Base-by-base conservation (phyloP, 257 asterid genomes). In the Asclepias syriaca region DNA sequence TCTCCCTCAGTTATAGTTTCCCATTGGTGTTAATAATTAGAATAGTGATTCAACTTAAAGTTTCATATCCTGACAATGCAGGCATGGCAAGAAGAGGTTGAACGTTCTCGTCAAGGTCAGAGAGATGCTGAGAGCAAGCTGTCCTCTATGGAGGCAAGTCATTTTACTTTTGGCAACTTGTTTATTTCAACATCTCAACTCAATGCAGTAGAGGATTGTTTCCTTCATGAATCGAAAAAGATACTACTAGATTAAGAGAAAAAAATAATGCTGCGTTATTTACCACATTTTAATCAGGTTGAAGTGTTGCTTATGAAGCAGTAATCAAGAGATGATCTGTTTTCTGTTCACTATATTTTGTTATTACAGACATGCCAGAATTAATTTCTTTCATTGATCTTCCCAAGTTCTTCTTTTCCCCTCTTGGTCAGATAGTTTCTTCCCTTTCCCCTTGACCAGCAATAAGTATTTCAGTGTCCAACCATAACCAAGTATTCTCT, bases 81-180 rank as follows among this genome's bases (percentile, higher is more conserved):
- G 85, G 97, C 97, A 79, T 88, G 96, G 98, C 98, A 95, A 83
- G 98, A 90, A 81, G 99, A 95, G 88, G 96, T 95, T 83, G 99
- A 92, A 87, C 98, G 97, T 68, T 91, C 98, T 15, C 98, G 97
- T 73, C 90, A 84, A 80, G 82, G 93, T 81, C 99, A 95, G 81
- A 87, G 99, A 82, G 99, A 95, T 81, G 97, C 98, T 77, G 99
- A 95, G 83, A 87, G 84, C 83, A 95, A 90, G 77, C 88, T 90
- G 83, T 87, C 98, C 71, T 86, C 93, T 43, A 85, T 87, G 88
- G 99, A 95, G 97, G 99, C 87, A 90, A 88, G 96, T 80, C 66
- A 40, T 73, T 66, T 56, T 76, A 59, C 78, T 18, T 55, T 60
- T 81, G 39, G 22, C 24, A 43, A 29, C 64, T 24, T 34, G 32